Evolutionary conservation across 495 filamentous ascomycete genomes (phyloP).

Genomic region (Sabuloglossum arenarium): DNA sequence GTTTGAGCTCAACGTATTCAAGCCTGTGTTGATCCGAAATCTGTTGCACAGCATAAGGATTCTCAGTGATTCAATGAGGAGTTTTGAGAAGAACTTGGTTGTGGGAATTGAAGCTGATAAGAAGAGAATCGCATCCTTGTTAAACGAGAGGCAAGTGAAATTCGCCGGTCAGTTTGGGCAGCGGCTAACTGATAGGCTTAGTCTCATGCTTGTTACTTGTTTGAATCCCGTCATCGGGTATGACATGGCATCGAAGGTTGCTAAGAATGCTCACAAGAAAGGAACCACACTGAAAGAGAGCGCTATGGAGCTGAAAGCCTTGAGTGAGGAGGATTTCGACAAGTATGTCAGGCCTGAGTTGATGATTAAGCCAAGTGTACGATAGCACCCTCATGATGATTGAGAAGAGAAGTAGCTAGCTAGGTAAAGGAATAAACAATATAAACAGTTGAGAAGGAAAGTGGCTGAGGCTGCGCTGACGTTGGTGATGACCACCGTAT

Average conservation of each 20-base stretch:
- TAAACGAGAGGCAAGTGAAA: conserved; percentile 50
- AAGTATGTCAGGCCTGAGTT: conserved; percentile 81
- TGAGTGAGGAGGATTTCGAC: conserved; percentile 85
- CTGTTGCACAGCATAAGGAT: conserved; percentile 76
- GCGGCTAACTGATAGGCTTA: conserved; percentile 14
- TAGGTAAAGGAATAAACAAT: too few relatives aligned
- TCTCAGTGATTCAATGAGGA: conserved; percentile 77
- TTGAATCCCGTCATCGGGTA: conserved; percentile 97
- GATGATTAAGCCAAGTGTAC: conserved; percentile 78
- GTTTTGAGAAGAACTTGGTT: conserved; percentile 85
- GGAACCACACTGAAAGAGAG: conserved; percentile 79
- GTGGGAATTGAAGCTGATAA: conserved; percentile 82
- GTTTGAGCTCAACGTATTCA: conserved; percentile 98
- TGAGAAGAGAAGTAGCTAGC: too few relatives aligned
- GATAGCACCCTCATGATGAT: too few relatives aligned
- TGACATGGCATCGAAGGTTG: conserved; percentile 93
- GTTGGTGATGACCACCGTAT: too few relatives aligned
- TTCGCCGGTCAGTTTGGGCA: background rate
- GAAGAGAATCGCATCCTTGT: conserved; percentile 61
- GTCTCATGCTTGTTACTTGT: conserved; percentile 96
- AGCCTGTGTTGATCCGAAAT: conserved; percentile 89
- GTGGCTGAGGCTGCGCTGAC: too few relatives aligned
- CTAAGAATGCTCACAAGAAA: conserved; percentile 99
- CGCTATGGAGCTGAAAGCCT: conserved; percentile 79
- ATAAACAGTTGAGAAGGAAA: too few relatives aligned